Conservation (phyloP, 73 alveolate species). For the Paramecium octaurelia region DNA sequence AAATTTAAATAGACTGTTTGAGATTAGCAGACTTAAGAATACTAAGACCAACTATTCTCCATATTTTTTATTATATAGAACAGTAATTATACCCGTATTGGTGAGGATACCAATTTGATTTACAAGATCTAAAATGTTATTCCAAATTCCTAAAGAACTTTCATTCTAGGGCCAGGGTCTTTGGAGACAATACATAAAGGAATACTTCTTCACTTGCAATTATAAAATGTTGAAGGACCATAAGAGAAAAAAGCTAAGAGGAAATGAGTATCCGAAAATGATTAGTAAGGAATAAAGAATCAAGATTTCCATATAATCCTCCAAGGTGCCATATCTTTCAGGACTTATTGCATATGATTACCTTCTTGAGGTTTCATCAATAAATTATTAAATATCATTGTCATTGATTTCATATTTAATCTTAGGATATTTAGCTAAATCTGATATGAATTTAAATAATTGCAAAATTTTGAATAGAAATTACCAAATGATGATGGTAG, state of each 20-base stretch:
- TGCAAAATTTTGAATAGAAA: background rate
- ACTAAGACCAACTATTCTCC: background rate
- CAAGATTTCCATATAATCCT: conserved; percentile 27
- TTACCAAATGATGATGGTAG: conserved; percentile 11
- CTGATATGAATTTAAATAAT: background rate
- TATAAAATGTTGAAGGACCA: background rate
- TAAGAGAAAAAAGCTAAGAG: background rate
- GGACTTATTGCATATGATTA: background rate
- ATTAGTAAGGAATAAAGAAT: background rate
- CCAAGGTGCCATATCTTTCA: conserved; percentile 42
- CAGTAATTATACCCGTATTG: background rate
- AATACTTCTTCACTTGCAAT: background rate
- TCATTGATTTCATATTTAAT: background rate
- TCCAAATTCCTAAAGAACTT: conserved; percentile 21
- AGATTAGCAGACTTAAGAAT: background rate
- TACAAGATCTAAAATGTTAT: background rate
- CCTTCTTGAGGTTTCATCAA: background rate
- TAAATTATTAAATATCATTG: background rate
- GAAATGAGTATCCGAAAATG: conserved; percentile 25
- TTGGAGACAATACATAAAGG: background rate
- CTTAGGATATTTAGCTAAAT: background rate
- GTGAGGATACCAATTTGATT: background rate
- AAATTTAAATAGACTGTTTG: background rate
- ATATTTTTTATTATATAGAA: background rate
- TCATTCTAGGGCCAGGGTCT: conserved; percentile 44